phyloP scores from a whole-genome alignment of 2,329 filamentous ascomycete species.

The Amesomyces nigricolor region DNA sequence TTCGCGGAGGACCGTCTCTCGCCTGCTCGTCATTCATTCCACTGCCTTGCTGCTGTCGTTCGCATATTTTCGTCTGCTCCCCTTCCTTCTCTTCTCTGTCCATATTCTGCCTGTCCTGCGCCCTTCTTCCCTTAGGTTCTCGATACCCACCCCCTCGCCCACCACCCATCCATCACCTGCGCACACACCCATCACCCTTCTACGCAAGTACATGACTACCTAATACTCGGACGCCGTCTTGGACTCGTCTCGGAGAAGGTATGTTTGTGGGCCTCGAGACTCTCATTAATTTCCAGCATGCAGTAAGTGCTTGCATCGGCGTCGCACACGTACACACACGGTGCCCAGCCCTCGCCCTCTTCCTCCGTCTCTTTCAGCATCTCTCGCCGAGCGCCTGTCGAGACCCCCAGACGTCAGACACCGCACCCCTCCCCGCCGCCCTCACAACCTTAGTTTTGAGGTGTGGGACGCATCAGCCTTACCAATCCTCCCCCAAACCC shows the following conservation, averaged over 20 bases:
- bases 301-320: background rate
- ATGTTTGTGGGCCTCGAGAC: no score
- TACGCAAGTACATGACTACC: no score
- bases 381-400: slow-evolving; percentile 6
- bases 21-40: background rate
- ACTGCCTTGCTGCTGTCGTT: background rate
- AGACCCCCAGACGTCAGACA: slow-evolving; percentile 10
- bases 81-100: no score
- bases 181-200: no score
- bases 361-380: background rate
- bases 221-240: no score
- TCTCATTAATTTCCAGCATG: background rate
- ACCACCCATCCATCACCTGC: no score
- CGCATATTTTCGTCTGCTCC: no score
- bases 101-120: no score
- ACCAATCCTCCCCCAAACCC: slow-evolving; percentile 20
- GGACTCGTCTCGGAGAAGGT: no score
- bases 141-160: no score
- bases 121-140: no score
- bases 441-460: slow-evolving; percentile 12
- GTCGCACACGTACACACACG: background rate
- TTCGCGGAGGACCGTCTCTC: background rate
- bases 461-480: slow-evolving; percentile 26
- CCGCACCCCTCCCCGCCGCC: slow-evolving; percentile 9
- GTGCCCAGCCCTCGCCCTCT: background rate